Evolutionary conservation across 1,284 basidiomycete species (phyloP).

Genomic region (Irpex sp.): DNA sequence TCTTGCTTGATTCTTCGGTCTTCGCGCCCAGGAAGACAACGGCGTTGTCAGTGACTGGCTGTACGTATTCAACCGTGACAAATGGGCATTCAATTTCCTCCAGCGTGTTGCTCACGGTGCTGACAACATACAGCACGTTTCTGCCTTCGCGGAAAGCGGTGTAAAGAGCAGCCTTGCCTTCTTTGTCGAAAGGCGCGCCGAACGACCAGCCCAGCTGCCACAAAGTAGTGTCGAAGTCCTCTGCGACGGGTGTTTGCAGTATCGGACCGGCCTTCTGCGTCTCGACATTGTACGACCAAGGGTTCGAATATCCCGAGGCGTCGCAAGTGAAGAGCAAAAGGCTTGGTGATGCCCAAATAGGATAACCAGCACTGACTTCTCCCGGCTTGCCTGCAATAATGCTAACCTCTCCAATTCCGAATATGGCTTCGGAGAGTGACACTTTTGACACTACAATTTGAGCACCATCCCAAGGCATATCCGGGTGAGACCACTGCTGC

Average conservation of each 20-base stretch:
- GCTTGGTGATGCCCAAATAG: slow-evolving; percentile 56
- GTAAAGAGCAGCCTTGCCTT: slow-evolving; percentile 40
- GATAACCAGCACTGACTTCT: slow-evolving; percentile 49
- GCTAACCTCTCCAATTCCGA: slow-evolving; percentile 30
- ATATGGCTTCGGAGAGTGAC: slow-evolving; percentile 15
- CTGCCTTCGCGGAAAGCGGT: slow-evolving; percentile 48
- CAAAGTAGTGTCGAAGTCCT: slow-evolving; percentile 12
- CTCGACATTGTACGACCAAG: slow-evolving; percentile 48
- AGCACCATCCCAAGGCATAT: slow-evolving; percentile 81
- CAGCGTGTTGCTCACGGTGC: slow-evolving; percentile 32
- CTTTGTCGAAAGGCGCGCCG: slow-evolving; percentile 45
- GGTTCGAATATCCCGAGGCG: slow-evolving; percentile 67
- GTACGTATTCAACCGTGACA: slow-evolving; percentile 39
- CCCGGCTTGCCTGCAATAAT: slow-evolving; percentile 46
- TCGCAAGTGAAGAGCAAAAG: slow-evolving; percentile 69
- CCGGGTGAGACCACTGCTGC: slow-evolving; percentile 73
- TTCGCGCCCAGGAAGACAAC: slow-evolving; percentile 45
- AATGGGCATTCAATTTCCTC: slow-evolving; percentile 41
- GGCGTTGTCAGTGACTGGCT: slow-evolving; percentile 31
- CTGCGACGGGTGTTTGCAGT: slow-evolving; percentile 29
- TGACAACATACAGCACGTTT: slow-evolving; percentile 44
- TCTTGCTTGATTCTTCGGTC: slow-evolving; percentile 33
- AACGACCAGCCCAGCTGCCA: slow-evolving; percentile 54
- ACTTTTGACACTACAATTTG: slow-evolving; percentile 55
- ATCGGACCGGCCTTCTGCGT: slow-evolving; percentile 35